These are phyloP conservation scores for Pythium apleroticum DNA, from an alignment of 352 stramenopile species.

Conservation along the genomic window DNA sequence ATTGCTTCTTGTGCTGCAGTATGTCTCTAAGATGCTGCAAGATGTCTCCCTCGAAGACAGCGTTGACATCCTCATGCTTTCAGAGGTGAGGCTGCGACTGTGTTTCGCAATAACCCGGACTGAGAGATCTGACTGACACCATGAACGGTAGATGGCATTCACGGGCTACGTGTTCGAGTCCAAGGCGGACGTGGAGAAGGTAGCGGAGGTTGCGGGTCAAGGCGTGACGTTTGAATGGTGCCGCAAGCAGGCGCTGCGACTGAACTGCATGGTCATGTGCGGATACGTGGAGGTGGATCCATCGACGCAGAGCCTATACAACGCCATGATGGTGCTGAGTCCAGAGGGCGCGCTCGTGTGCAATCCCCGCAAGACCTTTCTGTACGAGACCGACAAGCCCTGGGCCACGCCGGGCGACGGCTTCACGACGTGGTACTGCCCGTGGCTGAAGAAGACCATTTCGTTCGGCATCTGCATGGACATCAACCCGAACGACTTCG, in stretches of 20 bases:
- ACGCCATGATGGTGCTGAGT: constrained; percentile 81
- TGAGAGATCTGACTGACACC: not conserved
- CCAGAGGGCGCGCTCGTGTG: constrained; percentile 62
- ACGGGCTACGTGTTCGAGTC: constrained; percentile 79
- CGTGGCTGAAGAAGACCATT: constrained; percentile 75
- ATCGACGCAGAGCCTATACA: constrained; percentile 48
- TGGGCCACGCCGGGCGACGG: constrained; percentile 67
- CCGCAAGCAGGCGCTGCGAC: constrained; percentile 50
- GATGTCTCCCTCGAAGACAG: constrained; percentile 40
- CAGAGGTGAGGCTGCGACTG: constrained; percentile 42
- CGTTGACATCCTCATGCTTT: constrained; percentile 77
- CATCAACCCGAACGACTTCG: constrained; percentile 87
- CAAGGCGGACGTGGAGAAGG: constrained; percentile 46
- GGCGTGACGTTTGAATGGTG: constrained; percentile 73
- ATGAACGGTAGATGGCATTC: constrained; percentile 63
- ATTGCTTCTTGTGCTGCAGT: constrained; percentile 30
- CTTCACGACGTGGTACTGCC: constrained; percentile 71
- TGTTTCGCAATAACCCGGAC: not conserved
- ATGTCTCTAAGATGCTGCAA: constrained; percentile 66
- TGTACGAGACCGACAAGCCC: constrained; percentile 84
- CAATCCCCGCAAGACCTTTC: constrained; percentile 79
- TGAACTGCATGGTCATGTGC: constrained; percentile 68
- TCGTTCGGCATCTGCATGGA: constrained; percentile 91
- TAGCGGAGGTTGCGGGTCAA: constrained; percentile 58
- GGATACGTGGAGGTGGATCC: constrained; percentile 61